These are phyloP conservation scores for Mucor velutinosus DNA, from an alignment of 371 early-diverging fungal species.

Conservation along the genomic window DNA sequence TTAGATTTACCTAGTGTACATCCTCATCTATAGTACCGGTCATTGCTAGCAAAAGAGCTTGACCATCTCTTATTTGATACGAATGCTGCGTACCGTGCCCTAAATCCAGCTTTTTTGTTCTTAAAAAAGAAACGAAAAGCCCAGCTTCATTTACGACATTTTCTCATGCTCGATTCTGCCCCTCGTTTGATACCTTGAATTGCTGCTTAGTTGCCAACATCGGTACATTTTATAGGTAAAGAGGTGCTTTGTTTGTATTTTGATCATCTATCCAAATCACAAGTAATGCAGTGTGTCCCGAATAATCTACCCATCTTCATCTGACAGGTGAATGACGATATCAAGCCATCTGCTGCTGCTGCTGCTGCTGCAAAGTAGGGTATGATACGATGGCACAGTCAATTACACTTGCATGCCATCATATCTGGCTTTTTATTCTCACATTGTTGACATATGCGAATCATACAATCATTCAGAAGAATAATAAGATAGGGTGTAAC, in stretches of 20 bases:
- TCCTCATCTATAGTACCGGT: background rate
- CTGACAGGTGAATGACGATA: background rate
- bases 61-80: background rate
- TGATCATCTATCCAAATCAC: background rate
- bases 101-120: background rate
- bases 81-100: background rate
- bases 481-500: background rate
- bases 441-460: background rate
- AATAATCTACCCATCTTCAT: background rate
- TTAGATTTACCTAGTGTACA: background rate
- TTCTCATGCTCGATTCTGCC: background rate
- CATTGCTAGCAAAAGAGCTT: background rate
- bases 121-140: conserved; percentile 1
- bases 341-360: too few species aligned
- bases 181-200: background rate
- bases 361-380: too few species aligned
- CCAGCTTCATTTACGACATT: conserved; percentile 3
- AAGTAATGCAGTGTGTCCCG: background rate
- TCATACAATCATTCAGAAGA: background rate
- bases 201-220: background rate
- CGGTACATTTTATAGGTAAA: background rate
- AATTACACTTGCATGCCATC: background rate
- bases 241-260: background rate
- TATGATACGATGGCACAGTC: background rate
- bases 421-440: background rate